These are phyloP conservation scores for Raffaelea albimanens DNA, from an alignment of 2,329 filamentous ascomycete species.

Conservation along the genomic window DNA sequence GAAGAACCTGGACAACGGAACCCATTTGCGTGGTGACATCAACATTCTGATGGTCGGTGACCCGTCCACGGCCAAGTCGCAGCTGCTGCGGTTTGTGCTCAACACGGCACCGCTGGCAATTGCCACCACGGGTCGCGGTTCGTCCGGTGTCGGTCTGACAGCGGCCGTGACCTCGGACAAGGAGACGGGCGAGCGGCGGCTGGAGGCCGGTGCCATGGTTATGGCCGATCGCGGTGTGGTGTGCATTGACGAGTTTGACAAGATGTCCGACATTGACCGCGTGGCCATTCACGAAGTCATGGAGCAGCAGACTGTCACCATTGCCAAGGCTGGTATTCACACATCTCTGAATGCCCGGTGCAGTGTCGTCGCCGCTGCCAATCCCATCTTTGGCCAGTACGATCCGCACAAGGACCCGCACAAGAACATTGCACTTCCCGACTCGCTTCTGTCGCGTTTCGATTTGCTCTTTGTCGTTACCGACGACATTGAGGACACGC, in stretches of 20 bases:
- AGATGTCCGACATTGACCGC: slow-evolving; percentile 97
- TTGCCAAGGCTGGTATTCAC: slow-evolving; percentile 96
- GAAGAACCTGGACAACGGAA: slow-evolving; percentile 97
- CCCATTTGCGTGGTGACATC: slow-evolving; percentile 95
- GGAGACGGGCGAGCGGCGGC: slow-evolving; percentile 86
- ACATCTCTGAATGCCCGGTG: slow-evolving; percentile 94
- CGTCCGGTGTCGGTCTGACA: slow-evolving; percentile 94
- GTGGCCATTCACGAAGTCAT: slow-evolving; percentile 99
- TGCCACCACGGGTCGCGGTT: slow-evolving; percentile 91
- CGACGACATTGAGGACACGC: slow-evolving; percentile 91
- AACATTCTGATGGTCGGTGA: slow-evolving; percentile 99
- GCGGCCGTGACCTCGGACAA: slow-evolving; percentile 95
- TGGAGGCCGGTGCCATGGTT: slow-evolving; percentile 98
- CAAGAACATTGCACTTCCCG: slow-evolving; percentile 94
- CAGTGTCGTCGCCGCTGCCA: slow-evolving; percentile 91
- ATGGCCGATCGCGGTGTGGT: slow-evolving; percentile 94
- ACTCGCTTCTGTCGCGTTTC: slow-evolving; percentile 95
- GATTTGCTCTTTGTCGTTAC: slow-evolving; percentile 96
- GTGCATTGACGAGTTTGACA: slow-evolving; percentile 98
- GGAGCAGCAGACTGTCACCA: slow-evolving; percentile 99
- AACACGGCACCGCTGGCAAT: slow-evolving; percentile 96
- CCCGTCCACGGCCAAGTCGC: slow-evolving; percentile 97
- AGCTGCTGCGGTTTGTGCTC: slow-evolving; percentile 88
- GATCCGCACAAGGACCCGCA: slow-evolving; percentile 98
- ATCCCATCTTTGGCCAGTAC: slow-evolving; percentile 97